Evolutionary conservation across 305 asterid species (phyloP).

Genomic region (Solanum aculeatissimum): DNA sequence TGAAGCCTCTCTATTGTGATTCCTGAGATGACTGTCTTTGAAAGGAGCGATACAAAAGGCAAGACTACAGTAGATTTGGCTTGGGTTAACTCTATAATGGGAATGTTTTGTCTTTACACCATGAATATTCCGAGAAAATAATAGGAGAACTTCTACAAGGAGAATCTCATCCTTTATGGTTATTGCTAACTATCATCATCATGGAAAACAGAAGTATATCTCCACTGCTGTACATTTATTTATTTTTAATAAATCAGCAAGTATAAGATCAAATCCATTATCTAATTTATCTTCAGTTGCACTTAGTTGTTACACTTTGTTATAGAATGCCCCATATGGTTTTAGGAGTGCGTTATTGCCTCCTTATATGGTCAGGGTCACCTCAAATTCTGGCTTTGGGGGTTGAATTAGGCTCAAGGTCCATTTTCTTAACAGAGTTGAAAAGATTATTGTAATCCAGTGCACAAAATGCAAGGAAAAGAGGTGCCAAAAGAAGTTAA

Average conservation of each 20-base stretch:
- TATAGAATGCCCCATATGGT: not conserved
- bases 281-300: not conserved
- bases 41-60: not conserved
- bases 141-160: not conserved
- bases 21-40: not conserved
- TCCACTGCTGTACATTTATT: not conserved
- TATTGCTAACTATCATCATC: not conserved
- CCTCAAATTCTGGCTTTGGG: not conserved
- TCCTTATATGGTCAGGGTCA: not conserved
- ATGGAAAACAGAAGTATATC: not conserved
- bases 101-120: not conserved
- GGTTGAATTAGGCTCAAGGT: not conserved
- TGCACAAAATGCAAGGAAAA: not conserved
- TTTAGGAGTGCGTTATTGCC: not conserved
- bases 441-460: not conserved
- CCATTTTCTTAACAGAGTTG: not conserved
- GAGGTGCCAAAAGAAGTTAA: not conserved
- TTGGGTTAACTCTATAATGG: not conserved
- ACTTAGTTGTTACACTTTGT: not conserved
- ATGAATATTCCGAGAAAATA: not conserved
- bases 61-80: not conserved
- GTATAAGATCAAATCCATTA: not conserved
- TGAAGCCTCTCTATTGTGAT: not conserved
- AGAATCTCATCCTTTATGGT: not conserved
- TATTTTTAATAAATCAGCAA: not conserved